A percentile compares a stretch with the other conserved stretches of the same genome.
phyloP scores from a whole-genome alignment of 148 eudicot genomes.

The Camellia granthamiana region DNA sequence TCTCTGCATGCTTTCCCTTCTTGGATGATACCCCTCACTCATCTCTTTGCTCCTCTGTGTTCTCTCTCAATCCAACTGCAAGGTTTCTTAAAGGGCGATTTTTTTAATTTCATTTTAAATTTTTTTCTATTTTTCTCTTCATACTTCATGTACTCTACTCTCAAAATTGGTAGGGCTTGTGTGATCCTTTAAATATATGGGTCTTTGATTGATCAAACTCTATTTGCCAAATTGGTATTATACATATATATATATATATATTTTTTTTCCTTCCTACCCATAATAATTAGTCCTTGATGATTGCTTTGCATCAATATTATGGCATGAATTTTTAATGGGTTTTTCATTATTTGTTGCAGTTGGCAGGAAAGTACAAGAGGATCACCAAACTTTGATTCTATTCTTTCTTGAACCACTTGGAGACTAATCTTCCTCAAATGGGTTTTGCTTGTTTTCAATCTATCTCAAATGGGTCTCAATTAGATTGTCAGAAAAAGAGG shows the following conservation, averaged over 20 bases:
- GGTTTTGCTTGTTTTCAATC: not conserved
- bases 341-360: constrained; percentile 13
- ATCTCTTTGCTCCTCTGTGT: not conserved
- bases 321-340: not conserved
- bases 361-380: constrained; percentile 7
- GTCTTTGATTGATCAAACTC: not conserved
- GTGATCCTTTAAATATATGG: not conserved
- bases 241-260: not conserved
- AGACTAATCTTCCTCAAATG: not conserved
- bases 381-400: not conserved
- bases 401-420: not conserved
- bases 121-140: not conserved
- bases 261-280: not conserved
- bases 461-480: not conserved
- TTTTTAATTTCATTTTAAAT: not conserved
- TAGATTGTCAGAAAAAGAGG: not conserved
- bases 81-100: not conserved
- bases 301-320: not conserved
- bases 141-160: not conserved
- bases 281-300: not conserved
- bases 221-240: not conserved
- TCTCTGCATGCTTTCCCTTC: constrained; percentile 18
- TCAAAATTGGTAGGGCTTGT: not conserved
- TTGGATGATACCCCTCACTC: not conserved
- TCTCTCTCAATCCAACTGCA: not conserved